Evolutionary conservation across 805 yeast species (phyloP).

Genomic region (Lachancea quebecensis): DNA sequence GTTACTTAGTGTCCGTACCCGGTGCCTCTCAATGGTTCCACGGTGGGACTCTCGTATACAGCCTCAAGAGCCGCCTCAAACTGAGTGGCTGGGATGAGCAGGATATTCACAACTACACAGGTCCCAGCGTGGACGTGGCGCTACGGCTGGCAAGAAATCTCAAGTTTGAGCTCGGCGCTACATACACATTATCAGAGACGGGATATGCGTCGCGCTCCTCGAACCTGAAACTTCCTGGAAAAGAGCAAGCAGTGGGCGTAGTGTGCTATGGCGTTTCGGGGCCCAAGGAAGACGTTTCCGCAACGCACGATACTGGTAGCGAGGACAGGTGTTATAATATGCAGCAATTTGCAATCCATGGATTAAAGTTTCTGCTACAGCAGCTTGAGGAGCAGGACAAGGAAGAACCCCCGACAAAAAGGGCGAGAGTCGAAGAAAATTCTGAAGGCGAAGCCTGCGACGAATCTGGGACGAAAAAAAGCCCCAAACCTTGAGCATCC

Average conservation of each 20-base stretch:
- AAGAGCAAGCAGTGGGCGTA: conserved; percentile 45
- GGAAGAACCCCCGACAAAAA: not conserved
- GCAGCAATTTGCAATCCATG: conserved; percentile 66
- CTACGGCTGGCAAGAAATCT: conserved; percentile 70
- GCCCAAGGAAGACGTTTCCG: conserved; percentile 49
- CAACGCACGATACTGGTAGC: conserved; percentile 38
- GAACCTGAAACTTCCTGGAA: conserved; percentile 31
- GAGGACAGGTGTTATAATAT: conserved; percentile 58
- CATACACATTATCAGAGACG: conserved; percentile 75
- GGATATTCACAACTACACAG: conserved; percentile 68
- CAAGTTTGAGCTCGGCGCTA: conserved; percentile 73
- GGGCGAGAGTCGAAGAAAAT: not conserved
- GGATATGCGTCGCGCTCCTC: conserved; percentile 76
- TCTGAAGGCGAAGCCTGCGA: not conserved
- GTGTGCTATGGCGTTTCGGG: conserved; percentile 69
- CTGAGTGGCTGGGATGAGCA: conserved; percentile 71
- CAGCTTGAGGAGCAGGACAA: conserved; percentile 31
- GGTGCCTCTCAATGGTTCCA: conserved; percentile 81
- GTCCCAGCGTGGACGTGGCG: conserved; percentile 74
- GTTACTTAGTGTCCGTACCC: conserved; percentile 73
- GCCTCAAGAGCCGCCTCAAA: conserved; percentile 65
- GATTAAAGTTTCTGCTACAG: conserved; percentile 53
- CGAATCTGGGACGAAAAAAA: not conserved
- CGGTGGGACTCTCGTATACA: conserved; percentile 78
- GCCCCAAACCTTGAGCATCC: no score